Percentiles rank a stretch among this genome's conserved stretches.
phyloP scores from a whole-genome alignment of 495 filamentous ascomycete species.

The Aspergillus leporis region DNA sequence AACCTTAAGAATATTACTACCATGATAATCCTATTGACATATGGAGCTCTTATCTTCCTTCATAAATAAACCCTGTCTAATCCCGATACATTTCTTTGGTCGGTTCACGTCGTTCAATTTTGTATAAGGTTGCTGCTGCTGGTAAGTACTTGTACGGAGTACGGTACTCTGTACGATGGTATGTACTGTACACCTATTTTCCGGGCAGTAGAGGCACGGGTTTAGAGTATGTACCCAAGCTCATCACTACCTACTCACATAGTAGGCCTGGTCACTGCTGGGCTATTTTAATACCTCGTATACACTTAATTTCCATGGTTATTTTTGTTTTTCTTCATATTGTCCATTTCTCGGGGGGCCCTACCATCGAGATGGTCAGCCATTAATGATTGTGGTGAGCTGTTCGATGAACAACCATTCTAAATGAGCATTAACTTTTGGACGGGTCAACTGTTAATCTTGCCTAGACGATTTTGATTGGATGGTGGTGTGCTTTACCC shows the following conservation, averaged over 20 bases:
- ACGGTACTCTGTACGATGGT: not conserved
- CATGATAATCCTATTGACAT: not conserved
- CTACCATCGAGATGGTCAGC: not conserved
- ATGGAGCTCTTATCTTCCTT: not conserved
- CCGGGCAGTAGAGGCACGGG: too few species aligned
- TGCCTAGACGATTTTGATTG: conserved; percentile 20
- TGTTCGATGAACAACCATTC: conserved; percentile 20
- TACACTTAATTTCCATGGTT: conserved; percentile 5
- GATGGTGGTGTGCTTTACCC: conserved; percentile 8
- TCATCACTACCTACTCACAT: not conserved
- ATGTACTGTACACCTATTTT: too few species aligned
- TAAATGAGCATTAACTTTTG: conserved; percentile 23
- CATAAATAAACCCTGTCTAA: not conserved
- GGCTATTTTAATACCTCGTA: not conserved
- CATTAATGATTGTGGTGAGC: conserved; percentile 18
- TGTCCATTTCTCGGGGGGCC: conserved; percentile 1
- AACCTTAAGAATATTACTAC: not conserved
- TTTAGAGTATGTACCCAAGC: not conserved
- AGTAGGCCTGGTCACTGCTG: not conserved
- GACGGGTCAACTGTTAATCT: conserved; percentile 25
- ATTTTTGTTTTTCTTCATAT: conserved; percentile 8
- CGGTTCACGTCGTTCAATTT: not conserved
- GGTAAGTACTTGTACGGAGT: not conserved
- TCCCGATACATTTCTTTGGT: not conserved
- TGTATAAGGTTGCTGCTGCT: not conserved